Evolutionary conservation across 169 alveolate species (phyloP).

Genomic region (Cryptosporidium ubiquitum): DNA sequence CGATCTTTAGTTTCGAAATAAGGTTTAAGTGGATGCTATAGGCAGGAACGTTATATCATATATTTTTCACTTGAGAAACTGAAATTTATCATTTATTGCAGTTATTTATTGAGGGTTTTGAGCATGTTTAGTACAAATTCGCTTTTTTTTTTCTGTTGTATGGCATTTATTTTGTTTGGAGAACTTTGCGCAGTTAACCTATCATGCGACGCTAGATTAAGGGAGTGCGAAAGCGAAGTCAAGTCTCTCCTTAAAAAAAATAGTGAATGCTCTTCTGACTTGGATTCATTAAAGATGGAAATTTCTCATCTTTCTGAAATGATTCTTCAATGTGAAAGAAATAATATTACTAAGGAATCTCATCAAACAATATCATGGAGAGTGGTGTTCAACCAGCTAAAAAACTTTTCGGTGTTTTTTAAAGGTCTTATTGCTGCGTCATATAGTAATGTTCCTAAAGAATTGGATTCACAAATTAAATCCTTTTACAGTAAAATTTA

Average conservation of each 20-base stretch:
- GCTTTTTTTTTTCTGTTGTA: neutral
- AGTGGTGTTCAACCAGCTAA: neutral
- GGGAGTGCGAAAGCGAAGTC: conserved; percentile 63
- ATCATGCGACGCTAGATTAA: conserved; percentile 45
- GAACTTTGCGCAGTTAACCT: conserved; percentile 14
- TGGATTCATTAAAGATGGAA: conserved; percentile 38
- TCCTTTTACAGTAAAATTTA: neutral
- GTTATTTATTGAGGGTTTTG: neutral
- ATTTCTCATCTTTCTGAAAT: conserved; percentile 55
- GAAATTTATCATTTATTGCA: neutral
- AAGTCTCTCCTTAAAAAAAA: conserved; percentile 40
- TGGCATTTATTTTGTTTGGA: neutral
- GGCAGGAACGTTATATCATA: neutral
- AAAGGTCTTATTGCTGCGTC: conserved; percentile 1
- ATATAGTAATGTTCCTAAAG: conserved; percentile 40
- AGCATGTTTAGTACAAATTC: conserved; percentile 7
- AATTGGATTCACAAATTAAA: conserved; percentile 24
- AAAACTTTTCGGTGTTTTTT: conserved; percentile 4
- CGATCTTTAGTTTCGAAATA: neutral
- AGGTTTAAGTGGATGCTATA: neutral
- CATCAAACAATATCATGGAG: conserved; percentile 20
- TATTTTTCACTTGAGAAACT: neutral
- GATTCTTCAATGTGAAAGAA: conserved; percentile 5
- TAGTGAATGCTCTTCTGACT: conserved; percentile 54
- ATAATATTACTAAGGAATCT: neutral